Conservation (phyloP, 192 early-diverging fungal species). For the Geosiphon pyriformis region DNA sequence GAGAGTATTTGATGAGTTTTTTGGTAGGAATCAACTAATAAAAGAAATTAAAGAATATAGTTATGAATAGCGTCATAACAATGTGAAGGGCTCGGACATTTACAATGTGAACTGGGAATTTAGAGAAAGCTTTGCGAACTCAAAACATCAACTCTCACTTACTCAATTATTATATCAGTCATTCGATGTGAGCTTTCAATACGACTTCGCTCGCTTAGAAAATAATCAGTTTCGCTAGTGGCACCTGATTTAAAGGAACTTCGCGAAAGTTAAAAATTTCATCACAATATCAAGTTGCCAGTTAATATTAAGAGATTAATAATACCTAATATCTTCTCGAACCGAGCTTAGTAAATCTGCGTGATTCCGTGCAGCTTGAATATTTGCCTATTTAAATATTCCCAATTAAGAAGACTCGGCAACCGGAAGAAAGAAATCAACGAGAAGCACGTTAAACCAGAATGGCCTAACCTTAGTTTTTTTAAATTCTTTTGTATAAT, state of each 20-base stretch:
- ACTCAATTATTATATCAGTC: slow-evolving; percentile 76
- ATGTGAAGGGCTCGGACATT: no score
- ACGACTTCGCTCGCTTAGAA: slow-evolving; percentile 61
- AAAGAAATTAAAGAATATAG: slow-evolving; percentile 10
- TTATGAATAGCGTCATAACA: slow-evolving; percentile 6
- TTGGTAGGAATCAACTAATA: no score
- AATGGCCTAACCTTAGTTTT: slow-evolving; percentile 70
- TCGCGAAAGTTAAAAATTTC: background rate
- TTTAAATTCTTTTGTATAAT: slow-evolving; percentile 74
- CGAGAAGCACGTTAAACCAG: no score
- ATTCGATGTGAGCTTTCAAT: slow-evolving; percentile 70
- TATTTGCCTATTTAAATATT: slow-evolving; percentile 44
- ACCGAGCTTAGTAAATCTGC: slow-evolving; percentile 63
- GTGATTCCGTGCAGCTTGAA: slow-evolving; percentile 59
- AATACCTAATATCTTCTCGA: slow-evolving; percentile 49
- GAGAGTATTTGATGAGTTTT: background rate
- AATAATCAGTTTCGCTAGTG: slow-evolving; percentile 49
- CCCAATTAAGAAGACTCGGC: background rate
- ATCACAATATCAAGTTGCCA: background rate
- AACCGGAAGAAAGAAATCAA: no score
- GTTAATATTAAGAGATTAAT: background rate
- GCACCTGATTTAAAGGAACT: slow-evolving; percentile 39
- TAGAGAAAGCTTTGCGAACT: background rate
- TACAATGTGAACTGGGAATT: background rate
- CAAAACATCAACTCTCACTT: slow-evolving; percentile 26